Evolutionary conservation across 2,329 filamentous ascomycete genomes (phyloP), one percentile per base, ranked within the genome.

Genomic region (Arthrobotrys conoides): DNA sequence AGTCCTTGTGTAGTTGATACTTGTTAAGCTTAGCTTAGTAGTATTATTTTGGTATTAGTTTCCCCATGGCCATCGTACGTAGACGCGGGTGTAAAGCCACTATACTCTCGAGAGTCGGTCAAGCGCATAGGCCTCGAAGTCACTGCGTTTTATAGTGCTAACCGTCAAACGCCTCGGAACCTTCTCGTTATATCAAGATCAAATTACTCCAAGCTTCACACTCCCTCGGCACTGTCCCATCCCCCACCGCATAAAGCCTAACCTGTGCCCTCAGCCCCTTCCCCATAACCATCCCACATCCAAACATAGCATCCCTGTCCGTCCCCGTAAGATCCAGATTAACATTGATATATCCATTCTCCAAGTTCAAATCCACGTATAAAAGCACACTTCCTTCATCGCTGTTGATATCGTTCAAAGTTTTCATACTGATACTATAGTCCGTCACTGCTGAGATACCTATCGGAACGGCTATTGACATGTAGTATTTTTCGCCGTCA

Each of bases 191-290:
- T 0, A 33, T 24, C 10, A 76, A 66, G 44, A 76, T 51, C 1
- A 76, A 41, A 70, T 76, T 59, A 33, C 72, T 65, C 72, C 72
- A 76, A n/a, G 65, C 65, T 49, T 70, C 36, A 44, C 72, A 76
- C 64, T 59, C 65, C 33, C 65, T 48, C 48, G 72, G 72, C 36
- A 70, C 66, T 5, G 30, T 44, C 10, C 57, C 72, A 61, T 70
- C 72, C 14, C 9, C 46, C 24, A 41, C 2, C 5, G 55, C 22
- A 66, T 76, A 76, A 57, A 76, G 57, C 41, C 72, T 65, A 49
- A 70, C 72, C 27, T 76, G 72, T 1, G 65, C 41, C 18, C 48
- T 57, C 48, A 76, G 24, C 38, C 70, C 33, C 18, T 10, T 10
- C 20, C 66, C 66, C 8, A 66, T n/a, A 0, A 36, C 24, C 27